These are phyloP conservation scores for Orbilia javanica DNA, from an alignment of 2,329 filamentous ascomycete species.

Conservation along the genomic window DNA sequence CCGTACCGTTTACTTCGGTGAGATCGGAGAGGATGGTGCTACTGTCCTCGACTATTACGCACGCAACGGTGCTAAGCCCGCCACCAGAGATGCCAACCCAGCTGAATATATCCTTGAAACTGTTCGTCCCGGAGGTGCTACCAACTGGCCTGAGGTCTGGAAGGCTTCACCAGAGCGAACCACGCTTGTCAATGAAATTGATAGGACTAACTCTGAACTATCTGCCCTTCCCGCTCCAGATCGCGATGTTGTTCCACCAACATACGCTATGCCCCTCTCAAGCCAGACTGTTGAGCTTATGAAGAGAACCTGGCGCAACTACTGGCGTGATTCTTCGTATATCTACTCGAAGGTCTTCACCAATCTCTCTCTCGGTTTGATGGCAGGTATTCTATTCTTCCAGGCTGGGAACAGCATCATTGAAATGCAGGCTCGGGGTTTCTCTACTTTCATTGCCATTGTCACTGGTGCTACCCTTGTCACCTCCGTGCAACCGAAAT, in stretches of 20 bases:
- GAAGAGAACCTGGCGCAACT: slow-evolving; percentile 77
- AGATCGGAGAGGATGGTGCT: slow-evolving; percentile 76
- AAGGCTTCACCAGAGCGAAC: slow-evolving; percentile 73
- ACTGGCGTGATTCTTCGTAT: slow-evolving; percentile 82
- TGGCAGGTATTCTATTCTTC: slow-evolving; percentile 70
- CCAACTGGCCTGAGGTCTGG: slow-evolving; percentile 83
- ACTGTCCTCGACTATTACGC: slow-evolving; percentile 77
- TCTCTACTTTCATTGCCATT: slow-evolving; percentile 76
- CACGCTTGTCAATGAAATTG: slow-evolving; percentile 74
- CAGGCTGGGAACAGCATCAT: slow-evolving; percentile 74
- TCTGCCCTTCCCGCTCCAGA: slow-evolving; percentile 65
- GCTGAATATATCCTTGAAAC: slow-evolving; percentile 69
- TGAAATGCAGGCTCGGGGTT: slow-evolving; percentile 83
- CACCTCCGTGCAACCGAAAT: slow-evolving; percentile 81
- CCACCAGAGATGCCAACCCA: slow-evolving; percentile 64
- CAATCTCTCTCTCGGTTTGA: slow-evolving; percentile 61
- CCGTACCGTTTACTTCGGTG: slow-evolving; percentile 80
- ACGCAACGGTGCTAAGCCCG: slow-evolving; percentile 59
- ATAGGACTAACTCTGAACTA: slow-evolving; percentile 73
- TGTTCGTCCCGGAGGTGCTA: slow-evolving; percentile 63
- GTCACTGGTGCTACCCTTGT: slow-evolving; percentile 78
- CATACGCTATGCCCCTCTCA: slow-evolving; percentile 76
- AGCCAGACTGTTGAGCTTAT: slow-evolving; percentile 76
- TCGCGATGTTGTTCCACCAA: slow-evolving; percentile 67
- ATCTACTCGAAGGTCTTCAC: slow-evolving; percentile 80